A percentile compares a stretch with the other conserved stretches of the same genome.
Evolutionary conservation across 2,329 filamentous ascomycete species (phyloP).

Genomic region (Xylaria hypoxylon): DNA sequence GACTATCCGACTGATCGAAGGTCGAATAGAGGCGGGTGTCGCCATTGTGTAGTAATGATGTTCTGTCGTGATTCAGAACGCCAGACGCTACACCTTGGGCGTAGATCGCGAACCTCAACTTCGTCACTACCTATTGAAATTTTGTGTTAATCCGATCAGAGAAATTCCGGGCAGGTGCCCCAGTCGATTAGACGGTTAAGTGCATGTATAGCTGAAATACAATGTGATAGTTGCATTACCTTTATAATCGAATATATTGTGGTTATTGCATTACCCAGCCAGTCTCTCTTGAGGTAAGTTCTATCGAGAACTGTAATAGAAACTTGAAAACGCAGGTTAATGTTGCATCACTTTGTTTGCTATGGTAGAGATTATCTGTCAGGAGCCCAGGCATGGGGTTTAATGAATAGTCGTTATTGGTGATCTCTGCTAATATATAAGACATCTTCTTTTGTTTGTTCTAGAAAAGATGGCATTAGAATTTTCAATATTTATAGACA

Average conservation of each 20-base stretch:
- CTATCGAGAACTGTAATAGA: too few relatives aligned
- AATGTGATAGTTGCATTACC: background rate
- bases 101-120: conserved; percentile 23
- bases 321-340: too few relatives aligned
- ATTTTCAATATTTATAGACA: background rate
- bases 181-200: background rate
- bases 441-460: too few relatives aligned
- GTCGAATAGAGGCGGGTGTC: conserved; percentile 47
- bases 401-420: too few relatives aligned
- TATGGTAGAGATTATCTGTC: background rate
- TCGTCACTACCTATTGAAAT: conserved; percentile 42
- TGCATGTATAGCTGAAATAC: conserved; percentile 21
- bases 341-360: background rate
- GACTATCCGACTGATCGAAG: conserved; percentile 49
- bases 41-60: conserved; percentile 46
- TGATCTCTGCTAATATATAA: too few relatives aligned
- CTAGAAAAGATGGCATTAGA: too few relatives aligned
- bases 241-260: background rate
- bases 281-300: background rate
- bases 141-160: conserved; percentile 45
- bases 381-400: too few relatives aligned
- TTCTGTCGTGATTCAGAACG: conserved; percentile 28
- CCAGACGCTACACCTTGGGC: conserved; percentile 20
- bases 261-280: background rate
- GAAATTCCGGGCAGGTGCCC: conserved; percentile 30